phyloP scores from a whole-genome alignment of 2,329 filamentous ascomycete species.

The Fonsecaea nubica region DNA sequence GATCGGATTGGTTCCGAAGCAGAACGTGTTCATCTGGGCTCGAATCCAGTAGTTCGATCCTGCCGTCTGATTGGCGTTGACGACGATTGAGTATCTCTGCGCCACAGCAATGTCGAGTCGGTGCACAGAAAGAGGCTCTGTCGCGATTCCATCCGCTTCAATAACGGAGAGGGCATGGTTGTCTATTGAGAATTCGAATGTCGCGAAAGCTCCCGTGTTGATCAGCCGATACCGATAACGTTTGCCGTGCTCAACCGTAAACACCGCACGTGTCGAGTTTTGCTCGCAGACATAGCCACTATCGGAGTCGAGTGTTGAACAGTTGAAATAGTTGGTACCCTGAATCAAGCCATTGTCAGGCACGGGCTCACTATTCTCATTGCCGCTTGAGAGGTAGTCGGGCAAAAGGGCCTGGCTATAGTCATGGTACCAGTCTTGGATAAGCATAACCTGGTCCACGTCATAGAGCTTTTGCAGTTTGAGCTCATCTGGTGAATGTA shows the following conservation, averaged over 20 bases:
- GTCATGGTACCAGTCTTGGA: conserved; percentile 74
- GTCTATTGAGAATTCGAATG: conserved; percentile 57
- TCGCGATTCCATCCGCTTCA: conserved; percentile 46
- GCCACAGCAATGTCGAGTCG: conserved; percentile 70
- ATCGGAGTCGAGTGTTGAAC: conserved; percentile 15
- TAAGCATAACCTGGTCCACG: conserved; percentile 67
- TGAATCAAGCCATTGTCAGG: conserved; percentile 69
- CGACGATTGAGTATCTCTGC: conserved; percentile 57
- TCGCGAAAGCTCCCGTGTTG: conserved; percentile 75
- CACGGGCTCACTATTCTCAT: conserved; percentile 68
- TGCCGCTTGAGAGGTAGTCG: conserved; percentile 57
- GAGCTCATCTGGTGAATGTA: conserved; percentile 64
- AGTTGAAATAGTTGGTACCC: conserved; percentile 65
- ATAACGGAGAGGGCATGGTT: conserved; percentile 40
- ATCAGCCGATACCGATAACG: conserved; percentile 76
- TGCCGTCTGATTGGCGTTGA: conserved; percentile 23
- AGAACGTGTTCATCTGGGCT: conserved; percentile 44
- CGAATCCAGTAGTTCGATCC: conserved; percentile 35
- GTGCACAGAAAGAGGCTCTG: conserved; percentile 56
- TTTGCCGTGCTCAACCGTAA: conserved; percentile 65
- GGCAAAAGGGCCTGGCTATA: conserved; percentile 19
- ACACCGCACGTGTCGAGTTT: conserved; percentile 25
- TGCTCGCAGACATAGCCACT: conserved; percentile 21
- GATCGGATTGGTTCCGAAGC: conserved; percentile 20
- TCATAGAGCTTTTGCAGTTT: conserved; percentile 59